Evolutionary conservation across 345 rosid species (phyloP).

Genomic region (Pelargonium nanum): DNA sequence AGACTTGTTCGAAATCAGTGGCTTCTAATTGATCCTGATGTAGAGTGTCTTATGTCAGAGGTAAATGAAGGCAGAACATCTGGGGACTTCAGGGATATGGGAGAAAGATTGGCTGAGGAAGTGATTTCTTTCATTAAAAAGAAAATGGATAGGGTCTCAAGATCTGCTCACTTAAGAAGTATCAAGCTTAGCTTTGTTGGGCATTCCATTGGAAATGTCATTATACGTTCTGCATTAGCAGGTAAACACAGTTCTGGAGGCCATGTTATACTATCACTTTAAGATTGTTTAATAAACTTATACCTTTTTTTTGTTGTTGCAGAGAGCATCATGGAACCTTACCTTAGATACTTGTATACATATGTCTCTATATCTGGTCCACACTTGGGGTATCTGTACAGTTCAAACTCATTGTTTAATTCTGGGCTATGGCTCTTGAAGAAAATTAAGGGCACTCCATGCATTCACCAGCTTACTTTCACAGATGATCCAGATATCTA

Average conservation of each 20-base stretch:
- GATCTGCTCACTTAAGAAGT: slow-evolving; percentile 46
- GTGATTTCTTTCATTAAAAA: slow-evolving; percentile 65
- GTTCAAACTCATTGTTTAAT: slow-evolving; percentile 85
- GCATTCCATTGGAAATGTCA: slow-evolving; percentile 90
- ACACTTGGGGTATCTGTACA: slow-evolving; percentile 88
- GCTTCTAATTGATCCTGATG: slow-evolving; percentile 84
- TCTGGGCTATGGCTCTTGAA: slow-evolving; percentile 91
- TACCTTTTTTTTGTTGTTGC: slow-evolving; percentile 17
- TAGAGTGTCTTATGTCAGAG: slow-evolving; percentile 91
- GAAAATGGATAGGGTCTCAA: slow-evolving; percentile 64
- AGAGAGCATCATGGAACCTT: slow-evolving; percentile 90
- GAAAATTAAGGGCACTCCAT: slow-evolving; percentile 75
- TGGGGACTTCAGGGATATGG: slow-evolving; percentile 94
- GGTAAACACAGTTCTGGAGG: slow-evolving; percentile 27
- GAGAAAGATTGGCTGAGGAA: slow-evolving; percentile 77
- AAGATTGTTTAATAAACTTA: background rate
- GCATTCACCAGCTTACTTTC: slow-evolving; percentile 95
- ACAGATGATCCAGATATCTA: slow-evolving; percentile 76
- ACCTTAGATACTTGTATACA: slow-evolving; percentile 49
- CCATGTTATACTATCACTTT: too few relatives aligned
- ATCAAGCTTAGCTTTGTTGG: slow-evolving; percentile 91
- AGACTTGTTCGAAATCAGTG: slow-evolving; percentile 89
- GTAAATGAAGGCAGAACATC: slow-evolving; percentile 82
- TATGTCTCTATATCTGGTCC: slow-evolving; percentile 88
- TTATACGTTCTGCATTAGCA: slow-evolving; percentile 73